phyloP scores from a whole-genome alignment of 345 rosid species.

The Eucalyptus curtisii region DNA sequence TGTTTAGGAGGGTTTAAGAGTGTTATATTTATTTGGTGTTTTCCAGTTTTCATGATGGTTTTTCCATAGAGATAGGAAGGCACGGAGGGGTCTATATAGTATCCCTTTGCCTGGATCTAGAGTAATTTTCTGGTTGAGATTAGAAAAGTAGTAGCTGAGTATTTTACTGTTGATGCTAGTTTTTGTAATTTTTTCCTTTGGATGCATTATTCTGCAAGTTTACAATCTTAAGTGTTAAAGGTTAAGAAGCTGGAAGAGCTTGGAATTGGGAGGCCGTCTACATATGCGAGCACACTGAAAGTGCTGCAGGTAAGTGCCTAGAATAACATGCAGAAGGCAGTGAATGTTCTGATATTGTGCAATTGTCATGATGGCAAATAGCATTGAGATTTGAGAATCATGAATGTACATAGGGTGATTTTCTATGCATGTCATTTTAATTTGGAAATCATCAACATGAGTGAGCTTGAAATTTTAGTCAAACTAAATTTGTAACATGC shows the following conservation, averaged over 20 bases:
- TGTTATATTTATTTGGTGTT: not conserved
- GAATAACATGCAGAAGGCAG: not conserved
- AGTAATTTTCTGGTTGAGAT: not conserved
- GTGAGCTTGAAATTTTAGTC: not conserved
- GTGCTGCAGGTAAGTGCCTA: constrained; percentile 63
- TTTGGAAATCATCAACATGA: not conserved
- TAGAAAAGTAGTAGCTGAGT: not conserved
- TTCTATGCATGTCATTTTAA: not conserved
- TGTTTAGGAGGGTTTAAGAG: not conserved
- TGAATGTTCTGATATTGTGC: not conserved
- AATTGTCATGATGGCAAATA: not conserved
- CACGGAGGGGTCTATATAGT: not conserved
- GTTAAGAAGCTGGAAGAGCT: constrained; percentile 96
- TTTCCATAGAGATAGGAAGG: not conserved
- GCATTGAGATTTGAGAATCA: not conserved
- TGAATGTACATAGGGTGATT: not conserved
- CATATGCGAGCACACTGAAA: constrained; percentile 81
- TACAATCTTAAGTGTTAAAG: constrained; percentile 16
- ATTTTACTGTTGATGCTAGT: not conserved
- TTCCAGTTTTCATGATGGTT: not conserved
- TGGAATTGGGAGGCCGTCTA: constrained; percentile 98
- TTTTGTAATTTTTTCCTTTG: not conserved
- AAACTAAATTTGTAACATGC: not conserved
- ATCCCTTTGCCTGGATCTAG: not conserved
- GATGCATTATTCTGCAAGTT: not conserved